Percentiles rank a stretch among this genome's conserved stretches.
phyloP scores from a whole-genome alignment of 495 filamentous ascomycete species.

The Lepidopterella palustris region DNA sequence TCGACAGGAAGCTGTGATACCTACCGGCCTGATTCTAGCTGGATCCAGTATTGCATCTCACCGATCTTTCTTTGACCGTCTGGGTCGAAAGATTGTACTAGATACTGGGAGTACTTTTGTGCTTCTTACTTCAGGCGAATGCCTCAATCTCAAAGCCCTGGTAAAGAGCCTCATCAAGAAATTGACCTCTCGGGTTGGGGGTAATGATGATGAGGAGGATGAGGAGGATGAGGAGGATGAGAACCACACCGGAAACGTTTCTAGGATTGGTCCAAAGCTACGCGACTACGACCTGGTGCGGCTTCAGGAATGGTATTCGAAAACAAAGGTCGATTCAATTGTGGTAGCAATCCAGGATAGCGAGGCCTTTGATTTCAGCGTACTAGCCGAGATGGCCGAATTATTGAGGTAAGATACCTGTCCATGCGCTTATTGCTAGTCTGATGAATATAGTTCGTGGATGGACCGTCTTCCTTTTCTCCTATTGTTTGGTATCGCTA shows the following conservation, averaged over 20 bases:
- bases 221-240: conserved; percentile 2
- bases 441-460: conserved; percentile 59
- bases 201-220: conserved; percentile 50
- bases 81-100: conserved; percentile 47
- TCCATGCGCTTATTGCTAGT: background rate
- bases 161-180: conserved; percentile 79
- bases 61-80: conserved; percentile 62
- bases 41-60: conserved; percentile 84
- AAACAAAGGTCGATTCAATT: conserved; percentile 52
- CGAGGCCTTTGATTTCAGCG: conserved; percentile 78
- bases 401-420: conserved; percentile 61
- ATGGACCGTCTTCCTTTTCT: conserved; percentile 83
- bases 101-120: conserved; percentile 49
- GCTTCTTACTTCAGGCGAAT: conserved; percentile 69
- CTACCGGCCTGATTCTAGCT: conserved; percentile 73
- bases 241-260: conserved; percentile 1
- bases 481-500: conserved; percentile 80
- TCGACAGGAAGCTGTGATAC: conserved; percentile 49
- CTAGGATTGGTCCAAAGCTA: conserved; percentile 56
- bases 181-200: conserved; percentile 49
- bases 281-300: conserved; percentile 88
- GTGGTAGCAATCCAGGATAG: conserved; percentile 81
- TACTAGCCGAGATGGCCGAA: conserved; percentile 71
- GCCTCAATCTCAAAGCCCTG: conserved; percentile 71
- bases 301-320: conserved; percentile 59